Conservation (phyloP, 768 basidiomycete genomes). For the Termitomyces sp. region DNA sequence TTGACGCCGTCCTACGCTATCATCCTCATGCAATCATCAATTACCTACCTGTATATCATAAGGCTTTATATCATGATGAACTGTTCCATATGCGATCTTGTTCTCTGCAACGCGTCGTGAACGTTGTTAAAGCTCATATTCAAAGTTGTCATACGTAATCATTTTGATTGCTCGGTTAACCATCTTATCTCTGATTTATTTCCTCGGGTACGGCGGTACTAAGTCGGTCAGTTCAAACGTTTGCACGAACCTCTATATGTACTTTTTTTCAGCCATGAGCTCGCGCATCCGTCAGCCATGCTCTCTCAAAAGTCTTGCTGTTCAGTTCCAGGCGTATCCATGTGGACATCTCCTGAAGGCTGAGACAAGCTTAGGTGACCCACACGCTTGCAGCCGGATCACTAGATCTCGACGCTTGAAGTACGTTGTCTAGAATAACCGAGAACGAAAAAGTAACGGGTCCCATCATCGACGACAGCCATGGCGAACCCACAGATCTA, state of each 20-base stretch:
- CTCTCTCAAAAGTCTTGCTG: not conserved
- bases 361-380: not conserved
- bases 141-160: not conserved
- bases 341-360: not conserved
- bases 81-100: not conserved
- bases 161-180: too few species aligned
- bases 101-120: not conserved
- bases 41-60: not conserved
- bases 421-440: not conserved
- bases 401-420: not conserved
- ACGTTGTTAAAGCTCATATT: not conserved
- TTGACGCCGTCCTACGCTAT: not conserved
- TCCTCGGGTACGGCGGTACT: too few species aligned
- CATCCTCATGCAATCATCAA: not conserved
- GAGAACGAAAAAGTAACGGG: not conserved
- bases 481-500: conserved; percentile 22
- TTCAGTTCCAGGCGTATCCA: not conserved
- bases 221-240: too few species aligned
- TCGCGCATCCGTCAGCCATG: not conserved
- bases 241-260: too few species aligned
- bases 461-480: conserved; percentile 13
- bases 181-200: not conserved
- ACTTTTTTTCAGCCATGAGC: too few species aligned
- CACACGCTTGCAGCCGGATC: not conserved
- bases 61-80: not conserved